Percentiles rank a stretch among this genome's conserved stretches.
These are phyloP conservation scores for Sporobolomyces phaffii DNA, from an alignment of 768 basidiomycete species.

Conservation along the genomic window DNA sequence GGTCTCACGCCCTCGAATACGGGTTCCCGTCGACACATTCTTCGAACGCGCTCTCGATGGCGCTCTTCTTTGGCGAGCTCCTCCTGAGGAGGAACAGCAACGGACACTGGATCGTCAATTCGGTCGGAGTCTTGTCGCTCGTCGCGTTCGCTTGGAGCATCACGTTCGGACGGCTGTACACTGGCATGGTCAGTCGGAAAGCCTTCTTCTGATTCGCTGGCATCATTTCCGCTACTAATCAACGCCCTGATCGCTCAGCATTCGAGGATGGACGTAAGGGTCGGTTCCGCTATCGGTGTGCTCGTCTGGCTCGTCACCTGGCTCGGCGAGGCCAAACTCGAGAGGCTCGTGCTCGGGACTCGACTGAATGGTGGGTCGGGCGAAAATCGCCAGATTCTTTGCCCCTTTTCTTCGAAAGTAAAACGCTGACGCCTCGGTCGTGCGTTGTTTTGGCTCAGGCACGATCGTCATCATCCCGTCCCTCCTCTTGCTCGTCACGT, in stretches of 20 bases:
- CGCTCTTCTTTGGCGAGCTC: slow-evolving; percentile 60
- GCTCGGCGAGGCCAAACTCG: slow-evolving; percentile 7
- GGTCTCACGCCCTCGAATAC: slow-evolving; percentile 56
- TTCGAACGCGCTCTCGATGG: slow-evolving; percentile 82
- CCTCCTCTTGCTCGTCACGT: slow-evolving; percentile 27
- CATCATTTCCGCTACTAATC: not conserved
- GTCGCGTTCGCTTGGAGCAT: slow-evolving; percentile 44
- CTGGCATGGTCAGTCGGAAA: slow-evolving; percentile 37
- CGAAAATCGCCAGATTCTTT: too few relatives aligned
- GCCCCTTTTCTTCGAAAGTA: not conserved
- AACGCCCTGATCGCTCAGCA: slow-evolving; percentile 2
- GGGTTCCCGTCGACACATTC: slow-evolving; percentile 96
- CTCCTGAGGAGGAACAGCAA: not conserved
- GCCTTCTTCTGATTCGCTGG: not conserved
- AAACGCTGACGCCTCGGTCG: not conserved
- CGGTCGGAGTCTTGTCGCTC: slow-evolving; percentile 16
- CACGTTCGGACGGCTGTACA: slow-evolving; percentile 47
- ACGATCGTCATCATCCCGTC: slow-evolving; percentile 1
- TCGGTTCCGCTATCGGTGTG: slow-evolving; percentile 34
- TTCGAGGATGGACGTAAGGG: slow-evolving; percentile 33
- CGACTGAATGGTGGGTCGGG: not conserved
- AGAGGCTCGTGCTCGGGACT: not conserved
- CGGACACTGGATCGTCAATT: not conserved
- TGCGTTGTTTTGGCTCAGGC: not conserved
- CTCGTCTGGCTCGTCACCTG: slow-evolving; percentile 30